Evolutionary conservation across 73 alveolate species (phyloP), one percentile per base, ranked within the genome.

Genomic region (Paramecium octaurelia): DNA sequence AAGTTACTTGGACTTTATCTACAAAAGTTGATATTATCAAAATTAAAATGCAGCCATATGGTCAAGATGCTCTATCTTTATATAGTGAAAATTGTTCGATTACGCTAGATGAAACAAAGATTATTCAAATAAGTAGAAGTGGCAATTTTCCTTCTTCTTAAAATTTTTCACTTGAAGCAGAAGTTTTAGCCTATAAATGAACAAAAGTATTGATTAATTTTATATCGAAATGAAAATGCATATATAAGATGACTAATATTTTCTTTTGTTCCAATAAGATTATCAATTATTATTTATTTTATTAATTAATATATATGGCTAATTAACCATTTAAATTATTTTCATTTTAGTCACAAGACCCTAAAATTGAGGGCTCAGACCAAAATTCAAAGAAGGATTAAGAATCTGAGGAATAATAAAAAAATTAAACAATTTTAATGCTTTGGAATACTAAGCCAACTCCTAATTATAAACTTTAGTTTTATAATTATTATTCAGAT

Each of bases 401-500:
- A 64, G 84, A 64, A 31, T 27, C 84, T 23, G 84, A 64, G 12
- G 46, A 27, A 27, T 31, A 31, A 64, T 64, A 64, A 18, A 54
- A 18, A 64, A 64, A 64, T 24, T 73, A 73, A 73, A 73, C 87
- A 14, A 40, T 73, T 11, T 35, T 34, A 8, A 73, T 73, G 87
- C 16, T 38, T 21, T 80, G 77, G 91, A 80, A 80, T 46, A 80
- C 34, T 20, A 80, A 80, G 24, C 91, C 91, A 20, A 20, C 8
- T 20, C 91, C 91, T 4, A 43, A 27, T 20, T 44, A 44, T 23
- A 77, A 77, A 27, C 46, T 80, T 9, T 24, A 44, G 36, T 80
- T 44, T 24, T 44, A 44, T 42, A 80, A 80, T 46, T 80, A 80
- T 77, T 77, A 29, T 43, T 77, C 75, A 40, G 90, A 77, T n/a